These are phyloP conservation scores for Rhizomucor miehei DNA, from an alignment of 371 early-diverging fungal genomes.

Conservation along the genomic window DNA sequence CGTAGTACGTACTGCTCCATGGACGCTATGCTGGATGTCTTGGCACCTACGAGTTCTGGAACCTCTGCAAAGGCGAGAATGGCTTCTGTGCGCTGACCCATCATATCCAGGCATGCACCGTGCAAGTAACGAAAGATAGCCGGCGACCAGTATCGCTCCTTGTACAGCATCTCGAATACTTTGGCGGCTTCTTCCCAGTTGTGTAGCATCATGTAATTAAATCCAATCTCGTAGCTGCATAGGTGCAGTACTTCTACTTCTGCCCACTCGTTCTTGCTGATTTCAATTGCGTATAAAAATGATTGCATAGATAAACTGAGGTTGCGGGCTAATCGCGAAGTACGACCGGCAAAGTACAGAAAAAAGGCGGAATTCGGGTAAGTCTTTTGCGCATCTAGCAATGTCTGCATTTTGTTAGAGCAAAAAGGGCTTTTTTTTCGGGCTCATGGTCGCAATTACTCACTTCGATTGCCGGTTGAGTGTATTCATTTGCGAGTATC, in stretches of 20 bases:
- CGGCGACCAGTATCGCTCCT: conserved; percentile 60
- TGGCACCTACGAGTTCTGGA: conserved; percentile 35
- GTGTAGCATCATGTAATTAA: conserved; percentile 56
- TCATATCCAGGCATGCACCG: conserved; percentile 54
- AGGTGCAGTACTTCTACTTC: conserved; percentile 47
- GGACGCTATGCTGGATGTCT: conserved; percentile 40
- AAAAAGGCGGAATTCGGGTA: conserved; percentile 66
- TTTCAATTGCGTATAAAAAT: conserved; percentile 47
- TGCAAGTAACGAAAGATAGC: conserved; percentile 59
- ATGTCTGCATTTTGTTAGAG: conserved; percentile 25
- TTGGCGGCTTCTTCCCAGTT: conserved; percentile 55
- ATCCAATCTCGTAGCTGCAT: conserved; percentile 59
- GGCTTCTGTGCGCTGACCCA: conserved; percentile 48
- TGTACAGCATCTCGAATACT: conserved; percentile 50
- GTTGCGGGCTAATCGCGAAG: conserved; percentile 52
- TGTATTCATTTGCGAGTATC: conserved; percentile 36
- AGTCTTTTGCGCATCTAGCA: conserved; percentile 55
- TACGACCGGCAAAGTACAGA: conserved; percentile 60
- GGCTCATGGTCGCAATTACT: background rate
- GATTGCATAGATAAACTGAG: conserved; percentile 46
- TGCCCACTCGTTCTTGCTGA: conserved; percentile 53
- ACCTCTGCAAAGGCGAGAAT: conserved; percentile 47
- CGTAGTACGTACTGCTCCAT: conserved; percentile 57
- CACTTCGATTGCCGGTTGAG: conserved; percentile 58
- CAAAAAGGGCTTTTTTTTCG: background rate